phyloP scores from a whole-genome alignment of 1,284 basidiomycete genomes.

The Xerocomus tenax region DNA sequence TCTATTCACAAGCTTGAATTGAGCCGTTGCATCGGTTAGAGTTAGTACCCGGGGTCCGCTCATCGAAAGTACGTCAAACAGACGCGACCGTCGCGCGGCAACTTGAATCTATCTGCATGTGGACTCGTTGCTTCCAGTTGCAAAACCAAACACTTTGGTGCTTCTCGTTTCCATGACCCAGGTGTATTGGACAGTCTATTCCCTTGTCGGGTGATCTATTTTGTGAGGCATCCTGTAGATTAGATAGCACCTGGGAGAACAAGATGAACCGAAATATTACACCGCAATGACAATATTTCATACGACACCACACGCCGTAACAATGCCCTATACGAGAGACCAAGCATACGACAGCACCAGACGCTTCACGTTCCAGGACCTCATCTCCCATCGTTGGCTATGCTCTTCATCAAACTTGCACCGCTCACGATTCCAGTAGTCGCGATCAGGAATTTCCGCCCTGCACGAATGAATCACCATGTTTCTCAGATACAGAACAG shows the following conservation, averaged over 20 bases:
- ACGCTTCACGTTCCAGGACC: conserved; percentile 17
- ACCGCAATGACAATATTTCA: conserved; percentile 11
- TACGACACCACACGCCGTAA: conserved; percentile 9
- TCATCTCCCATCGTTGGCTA: conserved; percentile 40
- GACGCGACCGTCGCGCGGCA: conserved; percentile 30
- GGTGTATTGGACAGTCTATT: background rate
- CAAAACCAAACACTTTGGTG: background rate
- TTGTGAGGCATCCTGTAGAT: conserved; percentile 13
- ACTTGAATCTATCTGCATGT: background rate
- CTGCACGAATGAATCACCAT: conserved; percentile 34
- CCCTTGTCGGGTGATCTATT: background rate
- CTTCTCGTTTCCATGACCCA: conserved; percentile 4
- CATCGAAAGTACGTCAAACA: conserved; percentile 28
- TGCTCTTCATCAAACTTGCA: conserved; percentile 58
- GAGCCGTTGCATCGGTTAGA: background rate
- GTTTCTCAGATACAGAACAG: conserved; percentile 5
- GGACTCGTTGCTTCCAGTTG: background rate
- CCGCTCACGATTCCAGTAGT: conserved; percentile 86
- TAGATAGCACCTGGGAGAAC: conserved; percentile 5
- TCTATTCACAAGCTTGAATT: background rate
- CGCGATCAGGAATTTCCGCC: conserved; percentile 76
- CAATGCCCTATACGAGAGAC: conserved; percentile 2
- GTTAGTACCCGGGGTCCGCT: conserved; percentile 32
- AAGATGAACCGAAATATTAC: conserved; percentile 15
- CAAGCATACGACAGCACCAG: conserved; percentile 10